Base-by-base conservation (phyloP, 2,329 filamentous ascomycete species). In the Cercospora janseana region DNA sequence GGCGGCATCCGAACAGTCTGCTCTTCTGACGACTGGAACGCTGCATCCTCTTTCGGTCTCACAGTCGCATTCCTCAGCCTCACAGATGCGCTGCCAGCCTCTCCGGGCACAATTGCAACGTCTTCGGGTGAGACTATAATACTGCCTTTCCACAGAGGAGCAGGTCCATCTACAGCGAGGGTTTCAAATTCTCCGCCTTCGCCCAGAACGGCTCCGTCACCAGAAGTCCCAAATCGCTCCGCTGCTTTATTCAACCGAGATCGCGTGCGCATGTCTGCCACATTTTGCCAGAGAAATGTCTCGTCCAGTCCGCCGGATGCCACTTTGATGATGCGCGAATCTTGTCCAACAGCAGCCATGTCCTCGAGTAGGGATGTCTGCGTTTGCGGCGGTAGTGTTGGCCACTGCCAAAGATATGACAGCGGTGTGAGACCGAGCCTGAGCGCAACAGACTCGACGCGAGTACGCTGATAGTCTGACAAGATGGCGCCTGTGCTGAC, bases 111-210 rank as follows among this genome's bases (percentile, higher is more conserved):
- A 4, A 82, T 70, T 44, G 71, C 71, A 49, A 72, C 76, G 51
- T 78, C 76, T 3, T 69, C 67, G 2, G 80, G 77, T 0, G 71
- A 72, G 24, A 96, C 73, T 32, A 75, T 72, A 55, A 97, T 86
- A 44, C 76, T 79, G 57, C 77, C 79, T 70, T 80, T 85, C 78
- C 93, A 96, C 52, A 96, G 67, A 42, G 73, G 72, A 0, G 64
- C 62, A 6, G 92, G 92, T 8, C 92, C 93, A 69, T 90, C 82
- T 27, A 97, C 65, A 35, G 93, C 89, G 45, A 97, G 73, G 23
- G 90, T 97, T 77, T 97, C 93, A 69, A 94, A 97, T 73, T 97
- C 93, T 3, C 93, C 93, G 4, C 93, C 93, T 68, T 97, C 93
- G 1, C 93, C 93, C 13, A 97, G 72, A 7, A 91, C 81, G 6